Conservation (phyloP, 2,329 filamentous ascomycete genomes). For the Venturia aucupariae region DNA sequence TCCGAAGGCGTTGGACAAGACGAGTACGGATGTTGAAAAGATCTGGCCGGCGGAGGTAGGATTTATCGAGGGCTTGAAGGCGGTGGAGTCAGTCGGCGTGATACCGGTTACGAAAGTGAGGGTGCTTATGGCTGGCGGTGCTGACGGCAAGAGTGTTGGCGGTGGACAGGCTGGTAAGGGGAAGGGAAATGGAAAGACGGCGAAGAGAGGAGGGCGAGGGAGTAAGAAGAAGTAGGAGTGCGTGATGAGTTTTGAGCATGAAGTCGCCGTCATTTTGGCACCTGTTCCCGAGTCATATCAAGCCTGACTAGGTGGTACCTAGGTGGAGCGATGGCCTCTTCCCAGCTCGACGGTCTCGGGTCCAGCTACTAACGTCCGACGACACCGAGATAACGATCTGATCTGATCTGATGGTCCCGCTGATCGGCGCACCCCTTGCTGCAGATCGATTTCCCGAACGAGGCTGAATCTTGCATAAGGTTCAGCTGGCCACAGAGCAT, state of each 20-base stretch:
- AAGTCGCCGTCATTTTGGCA: no score
- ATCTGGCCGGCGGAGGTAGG: constrained; percentile 86
- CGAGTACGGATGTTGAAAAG: constrained; percentile 51
- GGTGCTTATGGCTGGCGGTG: constrained; percentile 58
- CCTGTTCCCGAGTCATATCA: no score
- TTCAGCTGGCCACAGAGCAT: no score
- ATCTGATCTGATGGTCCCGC: background rate
- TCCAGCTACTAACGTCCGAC: no score
- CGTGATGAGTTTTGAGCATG: no score
- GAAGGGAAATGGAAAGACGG: constrained; percentile 10
- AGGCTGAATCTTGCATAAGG: background rate
- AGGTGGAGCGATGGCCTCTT: no score
- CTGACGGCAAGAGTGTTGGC: constrained; percentile 18
- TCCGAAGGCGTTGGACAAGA: constrained; percentile 33
- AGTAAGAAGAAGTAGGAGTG: constrained; percentile 10
- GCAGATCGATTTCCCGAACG: background rate
- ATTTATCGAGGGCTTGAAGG: constrained; percentile 68
- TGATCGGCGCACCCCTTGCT: background rate
- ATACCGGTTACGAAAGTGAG: constrained; percentile 73
- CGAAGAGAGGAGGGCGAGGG: background rate
- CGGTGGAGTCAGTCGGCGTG: constrained; percentile 70
- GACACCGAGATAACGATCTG: no score
- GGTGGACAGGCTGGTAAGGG: constrained; percentile 28
- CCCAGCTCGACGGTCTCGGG: no score
- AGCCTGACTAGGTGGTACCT: no score